Base-by-base conservation (phyloP, 257 asterid genomes). In the Nicotiana sylvestris region DNA sequence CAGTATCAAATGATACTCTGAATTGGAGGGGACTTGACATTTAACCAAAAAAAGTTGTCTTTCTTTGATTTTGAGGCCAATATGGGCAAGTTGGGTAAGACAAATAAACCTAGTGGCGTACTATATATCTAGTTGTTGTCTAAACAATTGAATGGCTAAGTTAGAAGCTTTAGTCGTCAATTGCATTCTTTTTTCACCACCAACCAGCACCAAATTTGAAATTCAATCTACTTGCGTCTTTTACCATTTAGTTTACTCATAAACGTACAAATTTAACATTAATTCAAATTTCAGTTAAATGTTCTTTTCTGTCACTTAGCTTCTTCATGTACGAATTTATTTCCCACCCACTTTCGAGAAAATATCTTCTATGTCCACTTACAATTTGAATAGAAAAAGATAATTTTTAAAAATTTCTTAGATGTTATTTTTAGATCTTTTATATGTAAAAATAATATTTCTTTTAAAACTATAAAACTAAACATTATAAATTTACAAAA, bases 261-360 rank as follows among this genome's bases (percentile, higher is more conserved):
- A 76, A 15, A 79, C 64, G 76, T 84, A 61, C 80, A 80, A 46
- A 32, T 81, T 81, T 79, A 39, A 76, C 21, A 57, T 15, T 57
- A 57, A 62, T 72, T 77, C 83, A 76, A 76, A 12, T 66, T 83
- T 78, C 86, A 74, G 7, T 53, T 56, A 82, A 83, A 70, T 84
- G 60, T 85, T 32, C 37, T 51, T 61, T 43, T 32, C 72, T 82
- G 18, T 57, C 51, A 55, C 81, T 21, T 21, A 21, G 21, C 21
- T 80, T 81, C 70, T 84, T 86, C 10, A 32, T 9, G 60, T 12
- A 56, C 43, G 7, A 37, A 37, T 51, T 72, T 53, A 35, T 60
- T 72, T 83, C 66, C 85, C 87, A 87, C 85, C 89, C 84, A 87
- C 88, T 87, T 76, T 5, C 43, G 6, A 37, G 30, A 2, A 29